Evolutionary conservation across 2,329 filamentous ascomycete genomes (phyloP).

Genomic region (Verticillium nonalfalfae): DNA sequence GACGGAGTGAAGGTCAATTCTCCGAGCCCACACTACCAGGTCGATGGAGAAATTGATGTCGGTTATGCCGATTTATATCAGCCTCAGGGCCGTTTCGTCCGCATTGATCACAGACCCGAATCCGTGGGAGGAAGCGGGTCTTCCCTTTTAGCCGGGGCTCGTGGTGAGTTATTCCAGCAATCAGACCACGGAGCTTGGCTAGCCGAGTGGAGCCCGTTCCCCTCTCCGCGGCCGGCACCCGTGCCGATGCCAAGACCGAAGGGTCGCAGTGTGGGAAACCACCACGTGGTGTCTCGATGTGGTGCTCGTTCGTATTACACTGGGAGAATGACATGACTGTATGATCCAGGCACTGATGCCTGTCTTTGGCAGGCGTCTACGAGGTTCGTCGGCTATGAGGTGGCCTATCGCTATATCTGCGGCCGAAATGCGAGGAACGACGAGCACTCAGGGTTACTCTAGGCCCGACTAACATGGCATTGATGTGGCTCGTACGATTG

Average conservation of each 20-base stretch:
- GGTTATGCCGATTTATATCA: background rate
- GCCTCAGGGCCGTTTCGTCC: background rate
- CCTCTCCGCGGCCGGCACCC: background rate
- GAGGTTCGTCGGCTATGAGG: too few relatives aligned
- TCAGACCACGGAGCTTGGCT: background rate
- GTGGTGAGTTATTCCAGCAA: background rate
- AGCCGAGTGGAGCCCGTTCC: background rate
- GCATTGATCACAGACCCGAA: background rate
- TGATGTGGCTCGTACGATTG: too few relatives aligned
- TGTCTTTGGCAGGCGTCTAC: too few relatives aligned
- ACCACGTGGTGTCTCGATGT: too few relatives aligned
- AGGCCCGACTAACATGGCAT: too few relatives aligned
- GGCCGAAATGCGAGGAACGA: too few relatives aligned
- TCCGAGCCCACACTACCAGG: background rate
- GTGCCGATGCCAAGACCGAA: background rate
- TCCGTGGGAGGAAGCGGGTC: background rate
- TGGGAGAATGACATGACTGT: background rate
- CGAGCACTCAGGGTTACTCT: too few relatives aligned
- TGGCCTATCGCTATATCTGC: too few relatives aligned
- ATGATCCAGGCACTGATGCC: background rate
- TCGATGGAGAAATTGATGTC: too few relatives aligned
- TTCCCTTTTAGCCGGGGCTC: background rate
- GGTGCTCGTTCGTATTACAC: too few relatives aligned
- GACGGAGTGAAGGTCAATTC: background rate
- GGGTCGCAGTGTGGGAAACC: background rate